These are phyloP conservation scores for Ogataea paraovalis DNA, from an alignment of 805 yeast genomes.

Conservation along the genomic window DNA sequence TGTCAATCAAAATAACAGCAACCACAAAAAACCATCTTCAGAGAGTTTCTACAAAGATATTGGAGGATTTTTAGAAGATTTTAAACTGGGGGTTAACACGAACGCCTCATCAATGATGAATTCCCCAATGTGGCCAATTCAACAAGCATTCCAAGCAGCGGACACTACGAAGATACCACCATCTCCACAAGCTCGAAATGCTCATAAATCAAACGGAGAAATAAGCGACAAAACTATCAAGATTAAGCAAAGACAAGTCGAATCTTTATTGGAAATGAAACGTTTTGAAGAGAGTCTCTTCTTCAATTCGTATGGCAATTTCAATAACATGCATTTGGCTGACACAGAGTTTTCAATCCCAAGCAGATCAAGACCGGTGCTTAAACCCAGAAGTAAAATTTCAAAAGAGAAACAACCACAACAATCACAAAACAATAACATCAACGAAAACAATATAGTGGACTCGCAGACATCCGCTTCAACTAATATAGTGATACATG, in stretches of 20 bases:
- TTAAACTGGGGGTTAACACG: neutral
- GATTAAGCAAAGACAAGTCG: neutral
- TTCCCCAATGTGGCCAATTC: neutral
- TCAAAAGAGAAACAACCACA: neutral
- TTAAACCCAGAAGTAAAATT: neutral
- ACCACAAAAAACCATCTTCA: neutral
- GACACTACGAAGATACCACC: no score
- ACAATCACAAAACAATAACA: no score
- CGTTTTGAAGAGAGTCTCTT: constrained; percentile 15
- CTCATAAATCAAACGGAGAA: neutral
- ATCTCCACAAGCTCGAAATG: neutral
- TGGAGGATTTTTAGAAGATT: neutral
- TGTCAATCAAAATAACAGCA: neutral
- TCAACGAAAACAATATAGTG: no score
- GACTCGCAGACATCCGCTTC: neutral
- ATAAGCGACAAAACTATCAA: neutral
- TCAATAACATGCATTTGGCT: neutral
- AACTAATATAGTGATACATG: no score
- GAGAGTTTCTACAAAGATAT: neutral
- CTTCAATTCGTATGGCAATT: neutral
- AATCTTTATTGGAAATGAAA: constrained; percentile 9
- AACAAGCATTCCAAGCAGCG: neutral
- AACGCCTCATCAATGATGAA: neutral
- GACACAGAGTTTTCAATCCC: neutral
- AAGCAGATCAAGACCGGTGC: neutral